Conservation (phyloP, 192 early-diverging fungal genomes). For the Pecoramyces ruminantium region DNA sequence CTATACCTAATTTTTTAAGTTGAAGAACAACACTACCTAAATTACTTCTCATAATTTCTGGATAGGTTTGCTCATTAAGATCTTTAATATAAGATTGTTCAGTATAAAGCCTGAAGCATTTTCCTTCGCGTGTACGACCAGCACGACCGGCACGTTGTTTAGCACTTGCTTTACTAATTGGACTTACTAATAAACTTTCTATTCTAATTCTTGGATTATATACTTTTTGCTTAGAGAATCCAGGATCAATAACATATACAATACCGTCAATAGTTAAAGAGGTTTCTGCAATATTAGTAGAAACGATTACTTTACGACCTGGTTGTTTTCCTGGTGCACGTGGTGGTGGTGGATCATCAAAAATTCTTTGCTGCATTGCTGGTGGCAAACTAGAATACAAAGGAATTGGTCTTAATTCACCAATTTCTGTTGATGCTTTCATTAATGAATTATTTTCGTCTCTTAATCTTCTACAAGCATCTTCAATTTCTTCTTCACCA, state of each 20-base stretch:
- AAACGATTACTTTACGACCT: constrained; percentile 91
- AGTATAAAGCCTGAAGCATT: constrained; percentile 94
- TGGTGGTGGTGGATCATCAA: constrained; percentile 73
- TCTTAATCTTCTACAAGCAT: constrained; percentile 73
- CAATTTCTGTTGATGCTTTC: background rate
- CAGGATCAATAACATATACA: constrained; percentile 96
- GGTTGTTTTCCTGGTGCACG: constrained; percentile 56
- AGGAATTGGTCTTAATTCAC: constrained; percentile 35
- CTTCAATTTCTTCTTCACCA: constrained; percentile 97
- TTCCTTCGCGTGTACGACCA: constrained; percentile 92
- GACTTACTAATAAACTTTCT: constrained; percentile 83
- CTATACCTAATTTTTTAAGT: constrained; percentile 90
- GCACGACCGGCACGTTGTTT: constrained; percentile 97
- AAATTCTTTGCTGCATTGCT: constrained; percentile 79
- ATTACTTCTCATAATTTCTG: constrained; percentile 94
- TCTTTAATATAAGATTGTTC: constrained; percentile 89
- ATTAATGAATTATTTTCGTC: constrained; percentile 61
- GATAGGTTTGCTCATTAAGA: constrained; percentile 92
- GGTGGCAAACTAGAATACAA: constrained; percentile 89
- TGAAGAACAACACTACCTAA: constrained; percentile 91
- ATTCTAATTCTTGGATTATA: constrained; percentile 96
- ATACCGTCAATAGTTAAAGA: constrained; percentile 97
- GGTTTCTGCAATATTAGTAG: constrained; percentile 96
- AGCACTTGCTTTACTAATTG: constrained; percentile 87
- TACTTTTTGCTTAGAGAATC: constrained; percentile 98